phyloP scores from a whole-genome alignment of 495 filamentous ascomycete species.

The Penicillium alfredii region DNA sequence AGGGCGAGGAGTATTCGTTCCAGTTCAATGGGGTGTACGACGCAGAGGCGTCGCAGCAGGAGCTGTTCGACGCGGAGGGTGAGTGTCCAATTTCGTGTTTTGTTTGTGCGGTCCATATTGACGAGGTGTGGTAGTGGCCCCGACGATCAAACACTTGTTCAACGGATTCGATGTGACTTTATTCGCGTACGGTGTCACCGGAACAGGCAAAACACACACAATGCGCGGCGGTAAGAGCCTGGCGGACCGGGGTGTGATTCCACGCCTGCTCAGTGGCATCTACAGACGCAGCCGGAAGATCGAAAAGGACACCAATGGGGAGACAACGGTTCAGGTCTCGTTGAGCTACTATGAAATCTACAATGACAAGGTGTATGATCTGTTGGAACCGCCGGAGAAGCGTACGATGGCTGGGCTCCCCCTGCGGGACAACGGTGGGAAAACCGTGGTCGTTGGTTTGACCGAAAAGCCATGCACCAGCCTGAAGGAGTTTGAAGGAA shows the following conservation, averaged over 20 bases:
- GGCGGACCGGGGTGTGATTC: conserved; percentile 86
- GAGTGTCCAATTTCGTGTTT: too few species aligned
- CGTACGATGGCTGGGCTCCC: conserved; percentile 78
- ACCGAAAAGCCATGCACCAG: conserved; percentile 79
- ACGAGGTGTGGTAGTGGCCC: conserved; percentile 46
- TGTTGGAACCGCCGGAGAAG: conserved; percentile 88
- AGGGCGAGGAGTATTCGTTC: conserved; percentile 83
- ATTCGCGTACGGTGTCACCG: conserved; percentile 94
- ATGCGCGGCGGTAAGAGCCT: conserved; percentile 93
- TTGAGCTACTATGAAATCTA: conserved; percentile 99
- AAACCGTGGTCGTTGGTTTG: conserved; percentile 87
- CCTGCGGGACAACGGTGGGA: conserved; percentile 80
- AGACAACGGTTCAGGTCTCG: conserved; percentile 66
- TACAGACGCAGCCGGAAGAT: conserved; percentile 83
- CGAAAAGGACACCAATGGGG: conserved; percentile 72
- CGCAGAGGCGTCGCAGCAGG: conserved; percentile 68
- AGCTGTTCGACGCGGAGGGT: conserved; percentile 87
- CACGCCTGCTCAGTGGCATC: conserved; percentile 77
- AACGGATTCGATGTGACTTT: conserved; percentile 89
- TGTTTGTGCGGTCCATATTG: not conserved
- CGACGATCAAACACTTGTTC: conserved; percentile 85
- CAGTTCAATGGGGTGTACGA: conserved; percentile 94
- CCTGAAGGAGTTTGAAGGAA: conserved; percentile 83
- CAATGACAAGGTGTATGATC: conserved; percentile 90
- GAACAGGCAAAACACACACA: conserved; percentile 95